Conservation (phyloP, 129 eudicot species). For the Gnaphalium uliginosum region DNA sequence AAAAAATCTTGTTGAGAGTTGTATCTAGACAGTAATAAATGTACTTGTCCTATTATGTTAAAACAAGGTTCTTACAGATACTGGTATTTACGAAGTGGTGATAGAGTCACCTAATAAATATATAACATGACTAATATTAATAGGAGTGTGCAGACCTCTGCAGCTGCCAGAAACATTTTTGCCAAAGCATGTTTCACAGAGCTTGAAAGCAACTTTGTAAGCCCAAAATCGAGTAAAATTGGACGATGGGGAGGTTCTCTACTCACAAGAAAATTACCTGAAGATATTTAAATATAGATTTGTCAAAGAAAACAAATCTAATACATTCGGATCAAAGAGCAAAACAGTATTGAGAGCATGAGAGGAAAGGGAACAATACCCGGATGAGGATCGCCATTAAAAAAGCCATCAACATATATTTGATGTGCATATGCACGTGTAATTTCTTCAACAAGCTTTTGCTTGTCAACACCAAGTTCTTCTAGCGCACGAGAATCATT, state of each 20-base stretch:
- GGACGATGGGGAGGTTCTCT: slow-evolving; percentile 92
- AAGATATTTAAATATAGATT: slow-evolving; percentile 22
- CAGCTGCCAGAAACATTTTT: slow-evolving; percentile 95
- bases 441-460: slow-evolving; percentile 96
- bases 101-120: not conserved
- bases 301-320: slow-evolving; percentile 16
- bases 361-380: slow-evolving; percentile 46
- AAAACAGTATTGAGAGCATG: not conserved
- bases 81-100: not conserved
- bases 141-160: slow-evolving; percentile 69
- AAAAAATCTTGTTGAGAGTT: not conserved
- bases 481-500: slow-evolving; percentile 74
- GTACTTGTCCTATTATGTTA: too few relatives aligned
- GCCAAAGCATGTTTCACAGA: slow-evolving; percentile 89
- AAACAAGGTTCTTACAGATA: not conserved
- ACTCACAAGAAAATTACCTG: slow-evolving; percentile 99
- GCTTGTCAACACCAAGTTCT: slow-evolving; percentile 81
- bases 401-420: slow-evolving; percentile 95
- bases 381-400: slow-evolving; percentile 99
- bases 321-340: slow-evolving; percentile 7
- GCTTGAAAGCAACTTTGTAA: slow-evolving; percentile 79
- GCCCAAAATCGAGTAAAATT: slow-evolving; percentile 95
- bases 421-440: slow-evolving; percentile 99
- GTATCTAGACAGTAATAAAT: not conserved
- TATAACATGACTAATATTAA: not conserved